phyloP scores from a whole-genome alignment of 1,284 basidiomycete genomes.

The Boletellus deceptivus region DNA sequence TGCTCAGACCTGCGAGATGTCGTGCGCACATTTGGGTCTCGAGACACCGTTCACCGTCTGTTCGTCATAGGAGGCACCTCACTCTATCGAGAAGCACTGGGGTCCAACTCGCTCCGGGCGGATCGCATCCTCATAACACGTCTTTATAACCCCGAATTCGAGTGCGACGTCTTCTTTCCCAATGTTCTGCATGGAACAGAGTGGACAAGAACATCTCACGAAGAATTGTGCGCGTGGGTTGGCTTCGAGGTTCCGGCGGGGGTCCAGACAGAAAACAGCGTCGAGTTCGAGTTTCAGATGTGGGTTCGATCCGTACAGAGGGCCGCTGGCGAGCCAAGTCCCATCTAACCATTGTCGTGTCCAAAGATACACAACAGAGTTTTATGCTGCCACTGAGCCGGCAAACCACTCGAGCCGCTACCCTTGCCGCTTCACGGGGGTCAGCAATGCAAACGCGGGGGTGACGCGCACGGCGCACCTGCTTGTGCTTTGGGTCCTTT shows the following conservation, averaged over 20 bases:
- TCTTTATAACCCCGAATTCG: slow-evolving; percentile 70
- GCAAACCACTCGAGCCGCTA: slow-evolving; percentile 19
- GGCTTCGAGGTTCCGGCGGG: slow-evolving; percentile 75
- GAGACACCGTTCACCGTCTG: slow-evolving; percentile 41
- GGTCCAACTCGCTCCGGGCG: slow-evolving; percentile 44
- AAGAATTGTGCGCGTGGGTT: slow-evolving; percentile 69
- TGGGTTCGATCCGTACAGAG: slow-evolving; percentile 50
- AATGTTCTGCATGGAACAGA: slow-evolving; percentile 51
- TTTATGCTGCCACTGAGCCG: background rate
- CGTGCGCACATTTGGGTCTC: slow-evolving; percentile 15
- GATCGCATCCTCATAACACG: slow-evolving; percentile 88
- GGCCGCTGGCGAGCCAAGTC: background rate
- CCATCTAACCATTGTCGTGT: slow-evolving; percentile 4
- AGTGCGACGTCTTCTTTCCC: slow-evolving; percentile 87
- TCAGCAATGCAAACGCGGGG: slow-evolving; percentile 10
- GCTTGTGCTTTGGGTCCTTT: slow-evolving; percentile 97
- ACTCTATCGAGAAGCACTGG: slow-evolving; percentile 73
- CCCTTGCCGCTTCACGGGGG: slow-evolving; percentile 57
- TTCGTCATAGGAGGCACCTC: slow-evolving; percentile 93
- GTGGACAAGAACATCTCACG: slow-evolving; percentile 64
- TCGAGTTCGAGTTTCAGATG: slow-evolving; percentile 90
- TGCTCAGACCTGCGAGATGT: slow-evolving; percentile 22
- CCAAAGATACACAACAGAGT: background rate
- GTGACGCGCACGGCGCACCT: slow-evolving; percentile 57
- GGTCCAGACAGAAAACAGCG: slow-evolving; percentile 75